Base-by-base conservation (phyloP, 306 rosid species). In the Pueraria montana region DNA sequence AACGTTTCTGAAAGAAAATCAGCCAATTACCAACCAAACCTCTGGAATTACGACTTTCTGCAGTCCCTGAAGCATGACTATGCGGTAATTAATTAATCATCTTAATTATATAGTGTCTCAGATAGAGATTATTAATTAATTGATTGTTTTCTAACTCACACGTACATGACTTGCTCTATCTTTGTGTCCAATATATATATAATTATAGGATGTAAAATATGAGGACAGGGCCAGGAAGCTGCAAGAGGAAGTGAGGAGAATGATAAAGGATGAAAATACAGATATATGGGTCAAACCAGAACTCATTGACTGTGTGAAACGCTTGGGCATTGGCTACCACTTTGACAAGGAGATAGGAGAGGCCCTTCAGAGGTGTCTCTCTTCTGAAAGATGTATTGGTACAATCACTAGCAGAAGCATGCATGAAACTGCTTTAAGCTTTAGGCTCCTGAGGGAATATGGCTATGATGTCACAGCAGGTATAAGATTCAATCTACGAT, bases 41-140 rank as follows among this genome's bases (percentile, higher is more conserved):
- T 66, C 53, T 91, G 92, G 94, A 82, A 20, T 72, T 79, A 84
- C 62, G 86, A 91, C 24, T 85, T 72, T 78, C 48, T 91, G 55
- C 91, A 84, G 72, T 89, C 92, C 79, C 64, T 91, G 24, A 89
- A 84, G 30, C 80, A 38, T 74, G 69, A 48, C 27, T 77, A 78
- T 59, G 48, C 74, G 85, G 91, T 90, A 17, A 76, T 8, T 17
- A 59, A 43, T 4, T n/a, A 42, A 36, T 16, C 14, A 18, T 74
- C 50, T 32, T 16, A 45, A 17, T 2, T 36, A 6, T 34, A 8
- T 24, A 1, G 2, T 71, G n/a, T n/a, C n/a, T n/a, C n/a, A n/a
- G n/a, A n/a, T n/a, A n/a, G n/a, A n/a, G n/a, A n/a, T n/a, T n/a
- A n/a, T n/a, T n/a, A n/a, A n/a, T n/a, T n/a, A n/a, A n/a, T n/a